These are phyloP conservation scores for Neolentinus lepideus DNA, from an alignment of 1,284 basidiomycete genomes.

Conservation along the genomic window DNA sequence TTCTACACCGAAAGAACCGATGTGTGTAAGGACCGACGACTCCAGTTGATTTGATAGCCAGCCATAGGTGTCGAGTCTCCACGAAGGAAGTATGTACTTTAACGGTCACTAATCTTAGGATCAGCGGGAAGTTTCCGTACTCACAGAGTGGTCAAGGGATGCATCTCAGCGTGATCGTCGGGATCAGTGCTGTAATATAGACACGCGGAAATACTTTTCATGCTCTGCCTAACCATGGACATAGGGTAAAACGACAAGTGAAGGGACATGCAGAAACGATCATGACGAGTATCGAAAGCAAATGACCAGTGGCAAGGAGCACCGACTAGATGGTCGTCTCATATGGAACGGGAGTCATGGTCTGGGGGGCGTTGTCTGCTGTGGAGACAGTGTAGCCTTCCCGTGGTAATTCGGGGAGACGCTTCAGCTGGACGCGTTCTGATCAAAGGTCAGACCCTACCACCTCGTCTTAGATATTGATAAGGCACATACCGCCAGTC, in stretches of 20 bases:
- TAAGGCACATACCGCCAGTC: constrained; percentile 70
- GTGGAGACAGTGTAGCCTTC: constrained; percentile 74
- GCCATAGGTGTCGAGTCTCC: too few relatives aligned
- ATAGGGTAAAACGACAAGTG: constrained; percentile 4
- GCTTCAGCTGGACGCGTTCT: constrained; percentile 86
- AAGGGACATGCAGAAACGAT: constrained; percentile 5
- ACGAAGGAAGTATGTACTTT: too few relatives aligned
- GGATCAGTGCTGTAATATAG: too few relatives aligned
- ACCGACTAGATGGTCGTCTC: constrained; percentile 72
- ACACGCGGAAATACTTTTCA: background rate
- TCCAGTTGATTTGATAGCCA: too few relatives aligned
- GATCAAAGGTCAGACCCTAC: constrained; percentile 7
- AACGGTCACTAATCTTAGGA: too few relatives aligned
- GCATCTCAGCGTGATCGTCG: too few relatives aligned
- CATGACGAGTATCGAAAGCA: constrained; percentile 4
- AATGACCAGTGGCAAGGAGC: background rate
- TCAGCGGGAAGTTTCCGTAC: too few relatives aligned
- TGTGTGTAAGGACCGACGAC: too few relatives aligned
- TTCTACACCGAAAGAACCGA: too few relatives aligned
- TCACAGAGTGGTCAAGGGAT: too few relatives aligned
- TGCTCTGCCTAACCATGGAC: constrained; percentile 6
- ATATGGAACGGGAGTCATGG: constrained; percentile 87
- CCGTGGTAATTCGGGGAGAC: constrained; percentile 81
- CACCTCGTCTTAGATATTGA: background rate
- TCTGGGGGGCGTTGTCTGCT: constrained; percentile 83